Conservation (phyloP, 331 rosid genomes). For the Quercus lobata region DNA sequence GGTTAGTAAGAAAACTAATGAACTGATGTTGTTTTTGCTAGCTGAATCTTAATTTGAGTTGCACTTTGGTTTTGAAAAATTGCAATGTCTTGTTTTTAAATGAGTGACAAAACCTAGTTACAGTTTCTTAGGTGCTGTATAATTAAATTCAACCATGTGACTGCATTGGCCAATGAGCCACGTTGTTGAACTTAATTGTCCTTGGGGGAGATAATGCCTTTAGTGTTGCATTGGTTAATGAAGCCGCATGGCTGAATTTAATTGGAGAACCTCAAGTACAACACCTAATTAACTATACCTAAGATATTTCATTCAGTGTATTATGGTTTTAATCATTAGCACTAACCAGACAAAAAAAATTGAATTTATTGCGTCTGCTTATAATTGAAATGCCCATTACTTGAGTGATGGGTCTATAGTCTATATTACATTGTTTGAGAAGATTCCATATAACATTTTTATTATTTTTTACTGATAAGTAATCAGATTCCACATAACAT, state of each 20-base stretch:
- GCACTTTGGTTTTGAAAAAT: slow-evolving; percentile 1
- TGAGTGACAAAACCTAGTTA: neutral
- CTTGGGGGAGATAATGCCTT: no score
- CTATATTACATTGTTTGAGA: neutral
- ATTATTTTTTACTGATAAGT: neutral
- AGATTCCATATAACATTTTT: neutral
- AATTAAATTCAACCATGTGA: no score
- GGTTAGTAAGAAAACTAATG: neutral
- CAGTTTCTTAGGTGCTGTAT: no score
- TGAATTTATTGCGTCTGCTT: neutral
- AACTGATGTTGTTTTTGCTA: neutral
- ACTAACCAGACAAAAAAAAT: neutral
- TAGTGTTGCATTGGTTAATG: no score
- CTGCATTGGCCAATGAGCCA: no score
- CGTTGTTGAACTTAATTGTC: no score
- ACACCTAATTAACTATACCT: no score
- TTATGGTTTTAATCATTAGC: neutral
- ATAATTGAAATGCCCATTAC: neutral
- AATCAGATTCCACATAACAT: no score
- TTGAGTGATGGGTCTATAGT: neutral
- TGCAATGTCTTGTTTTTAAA: neutral
- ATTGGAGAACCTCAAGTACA: no score
- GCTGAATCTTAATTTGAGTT: neutral
- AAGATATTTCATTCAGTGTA: neutral
- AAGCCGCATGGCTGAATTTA: no score